Percentiles rank a stretch among this genome's conserved stretches.
Conservation (phyloP, 495 filamentous ascomycete genomes). For the Staphylotrichum longicolle region DNA sequence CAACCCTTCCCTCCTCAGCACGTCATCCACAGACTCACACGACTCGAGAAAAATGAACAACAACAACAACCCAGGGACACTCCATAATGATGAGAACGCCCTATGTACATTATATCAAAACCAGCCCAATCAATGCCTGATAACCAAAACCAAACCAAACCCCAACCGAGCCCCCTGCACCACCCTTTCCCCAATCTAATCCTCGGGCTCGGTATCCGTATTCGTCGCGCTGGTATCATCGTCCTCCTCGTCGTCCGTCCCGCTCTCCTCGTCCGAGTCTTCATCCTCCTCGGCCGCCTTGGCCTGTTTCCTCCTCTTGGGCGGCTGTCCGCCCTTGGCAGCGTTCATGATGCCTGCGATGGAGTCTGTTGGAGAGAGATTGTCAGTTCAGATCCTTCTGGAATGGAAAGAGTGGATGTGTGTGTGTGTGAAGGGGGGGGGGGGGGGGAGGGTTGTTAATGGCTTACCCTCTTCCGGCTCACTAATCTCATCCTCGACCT, state of each 20-base stretch:
- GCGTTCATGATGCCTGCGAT: constrained; percentile 93
- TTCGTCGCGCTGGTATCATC: constrained; percentile 75
- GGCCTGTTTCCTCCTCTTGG: constrained; percentile 48
- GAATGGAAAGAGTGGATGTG: no score
- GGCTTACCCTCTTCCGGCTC: constrained; percentile 92
- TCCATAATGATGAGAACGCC: constrained; percentile 7
- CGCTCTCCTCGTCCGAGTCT: constrained; percentile 75
- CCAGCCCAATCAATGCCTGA: neutral
- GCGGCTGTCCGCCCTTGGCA: constrained; percentile 58
- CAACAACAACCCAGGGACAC: neutral
- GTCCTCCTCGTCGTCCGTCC: constrained; percentile 74
- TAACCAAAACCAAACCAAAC: constrained; percentile 3
- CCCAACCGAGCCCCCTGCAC: neutral
- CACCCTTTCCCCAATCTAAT: constrained; percentile 27
- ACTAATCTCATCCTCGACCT: constrained; percentile 88
- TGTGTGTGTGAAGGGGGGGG: no score
- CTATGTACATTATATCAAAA: constrained; percentile 14
- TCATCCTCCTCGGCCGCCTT: constrained; percentile 56
- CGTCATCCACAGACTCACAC: no score
- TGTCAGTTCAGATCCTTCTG: no score
- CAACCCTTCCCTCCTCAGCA: no score
- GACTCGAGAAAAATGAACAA: neutral
- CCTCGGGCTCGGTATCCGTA: constrained; percentile 71
- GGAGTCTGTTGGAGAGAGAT: constrained; percentile 59
- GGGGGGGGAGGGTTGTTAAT: no score